Evolutionary conservation across 1,284 basidiomycete species (phyloP), one percentile per base, ranked within the genome.

Genomic region (Marasmius fiardii): DNA sequence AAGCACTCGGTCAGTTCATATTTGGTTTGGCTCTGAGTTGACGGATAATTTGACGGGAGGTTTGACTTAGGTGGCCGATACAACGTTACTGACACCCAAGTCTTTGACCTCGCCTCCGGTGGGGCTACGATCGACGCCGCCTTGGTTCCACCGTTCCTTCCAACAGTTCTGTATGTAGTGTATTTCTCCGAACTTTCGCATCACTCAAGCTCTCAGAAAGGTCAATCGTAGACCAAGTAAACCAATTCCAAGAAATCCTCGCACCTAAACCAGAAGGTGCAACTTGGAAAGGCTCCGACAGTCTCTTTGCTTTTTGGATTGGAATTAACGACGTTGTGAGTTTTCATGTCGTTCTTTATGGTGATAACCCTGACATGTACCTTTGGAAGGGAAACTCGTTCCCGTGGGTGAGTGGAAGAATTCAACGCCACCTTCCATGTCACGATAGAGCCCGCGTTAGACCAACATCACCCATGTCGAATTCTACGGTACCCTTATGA

Each of bases 251-350:
- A 51, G 45, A 73, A 12, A 72, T 81, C 55, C 68, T 85, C 1
- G 77, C 81, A 0, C 61, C 76, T 1, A 80, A 78, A 57, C 84
- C 83, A 1, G 57, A 62, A 8, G 78, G 74, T 16, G 83, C 80
- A 1, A 59, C 71, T 37, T 87, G 84, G 84, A 64, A 72, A 43
- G 77, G 79, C 60, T 70, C 74, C 1, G 78, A 85, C 63, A 77
- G 81, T 28, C 68, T 86, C 1, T 86, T 86, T 63, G 78, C 80
- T 2, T 63, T 85, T 52, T 87, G 83, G 81, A 84, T 87, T 60
- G 85, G 84, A 4, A 86, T 86, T 55, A 85, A 85, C 55, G 83
- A 83, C 60, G 76, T 85, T 45, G 81, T 83, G 66, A 52, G 75
- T 69, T 43, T 18, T 21, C 31, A 43, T 8, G 20, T 39, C n/a